These are phyloP conservation scores for Colletotrichum echinochloae DNA, from an alignment of 2,329 filamentous ascomycete species.

Conservation along the genomic window DNA sequence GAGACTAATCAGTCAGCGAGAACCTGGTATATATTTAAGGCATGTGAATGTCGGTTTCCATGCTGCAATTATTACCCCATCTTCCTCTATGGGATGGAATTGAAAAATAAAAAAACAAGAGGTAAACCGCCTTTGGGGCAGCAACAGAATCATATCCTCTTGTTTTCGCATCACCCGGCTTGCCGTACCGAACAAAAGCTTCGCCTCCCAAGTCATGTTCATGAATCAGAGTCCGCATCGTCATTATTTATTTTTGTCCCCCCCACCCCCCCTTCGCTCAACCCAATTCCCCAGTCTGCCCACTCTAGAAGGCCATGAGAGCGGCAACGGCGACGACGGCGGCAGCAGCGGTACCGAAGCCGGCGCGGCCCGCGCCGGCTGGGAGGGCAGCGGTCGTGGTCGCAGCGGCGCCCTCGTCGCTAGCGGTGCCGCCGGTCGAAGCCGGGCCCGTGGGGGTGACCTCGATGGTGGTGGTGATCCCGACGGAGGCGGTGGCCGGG, in stretches of 20 bases:
- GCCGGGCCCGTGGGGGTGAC: too few relatives aligned
- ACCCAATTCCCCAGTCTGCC: background rate
- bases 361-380: constrained; percentile 29
- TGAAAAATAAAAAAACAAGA: background rate
- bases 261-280: background rate
- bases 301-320: constrained; percentile 33
- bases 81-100: background rate
- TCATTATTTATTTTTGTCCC: background rate
- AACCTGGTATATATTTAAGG: background rate
- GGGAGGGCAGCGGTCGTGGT: constrained; percentile 35
- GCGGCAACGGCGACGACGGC: constrained; percentile 35
- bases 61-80: constrained; percentile 17
- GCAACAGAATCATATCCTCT: background rate
- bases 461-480: background rate
- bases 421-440: constrained; percentile 14
- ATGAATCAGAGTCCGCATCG: constrained; percentile 8
- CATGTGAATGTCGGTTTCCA: background rate
- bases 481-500: constrained; percentile 25
- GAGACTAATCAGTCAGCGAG: background rate
- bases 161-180: constrained; percentile 13
- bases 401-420: constrained; percentile 59
- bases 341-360: constrained; percentile 32
- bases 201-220: constrained; percentile 9
- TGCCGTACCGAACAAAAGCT: background rate
- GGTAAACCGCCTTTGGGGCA: background rate